Evolutionary conservation across 1,139 yeast species (phyloP).

Genomic region (Meyerozyma carpophila): DNA sequence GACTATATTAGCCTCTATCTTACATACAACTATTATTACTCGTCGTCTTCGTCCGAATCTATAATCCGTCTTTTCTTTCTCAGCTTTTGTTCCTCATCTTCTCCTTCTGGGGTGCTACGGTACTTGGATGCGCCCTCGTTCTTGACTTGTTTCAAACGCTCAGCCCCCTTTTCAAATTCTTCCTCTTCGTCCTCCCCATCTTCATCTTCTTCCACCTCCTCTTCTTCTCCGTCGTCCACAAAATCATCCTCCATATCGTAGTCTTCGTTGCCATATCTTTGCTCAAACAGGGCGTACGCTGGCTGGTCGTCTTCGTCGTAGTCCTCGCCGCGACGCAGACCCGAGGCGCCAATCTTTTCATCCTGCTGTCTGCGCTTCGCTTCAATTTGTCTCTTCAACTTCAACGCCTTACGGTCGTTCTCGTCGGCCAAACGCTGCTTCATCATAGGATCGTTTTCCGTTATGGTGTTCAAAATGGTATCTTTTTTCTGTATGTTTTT

Average conservation of each 20-base stretch:
- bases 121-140: slow-evolving; percentile 22
- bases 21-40: slow-evolving; percentile 4
- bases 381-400: slow-evolving; percentile 64
- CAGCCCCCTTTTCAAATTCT: slow-evolving; percentile 56
- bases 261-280: slow-evolving; percentile 38
- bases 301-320: slow-evolving; percentile 28
- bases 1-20: neutral
- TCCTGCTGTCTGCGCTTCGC: slow-evolving; percentile 47
- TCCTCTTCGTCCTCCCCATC: slow-evolving; percentile 55
- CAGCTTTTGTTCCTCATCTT: slow-evolving; percentile 22
- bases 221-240: slow-evolving; percentile 40
- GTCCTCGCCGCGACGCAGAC: slow-evolving; percentile 23
- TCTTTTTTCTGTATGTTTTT: slow-evolving; percentile 59
- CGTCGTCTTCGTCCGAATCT: slow-evolving; percentile 59
- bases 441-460: slow-evolving; percentile 83
- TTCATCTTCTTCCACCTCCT: slow-evolving; percentile 45
- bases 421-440: slow-evolving; percentile 78
- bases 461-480: slow-evolving; percentile 58
- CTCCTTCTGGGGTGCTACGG: slow-evolving; percentile 19
- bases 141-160: slow-evolving; percentile 57
- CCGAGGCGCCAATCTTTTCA: slow-evolving; percentile 20
- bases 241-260: slow-evolving; percentile 43
- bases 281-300: slow-evolving; percentile 36
- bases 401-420: slow-evolving; percentile 64
- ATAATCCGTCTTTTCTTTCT: slow-evolving; percentile 50